phyloP scores from a whole-genome alignment of 495 filamentous ascomycete species.

The Penicillium riverlandense region DNA sequence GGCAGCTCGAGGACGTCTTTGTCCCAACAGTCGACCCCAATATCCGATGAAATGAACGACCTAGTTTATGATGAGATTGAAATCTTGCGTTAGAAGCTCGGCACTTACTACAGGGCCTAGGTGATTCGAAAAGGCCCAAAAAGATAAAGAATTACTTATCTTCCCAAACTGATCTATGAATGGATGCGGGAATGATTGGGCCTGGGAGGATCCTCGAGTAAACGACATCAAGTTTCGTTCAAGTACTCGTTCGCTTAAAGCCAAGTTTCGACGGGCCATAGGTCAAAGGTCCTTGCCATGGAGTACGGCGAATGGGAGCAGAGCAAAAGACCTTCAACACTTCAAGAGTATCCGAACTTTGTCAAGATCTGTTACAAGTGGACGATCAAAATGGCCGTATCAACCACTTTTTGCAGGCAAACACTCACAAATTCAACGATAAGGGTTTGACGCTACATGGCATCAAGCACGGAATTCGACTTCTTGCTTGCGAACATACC shows the following conservation, averaged over 20 bases:
- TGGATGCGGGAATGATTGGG: neutral
- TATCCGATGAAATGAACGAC: neutral
- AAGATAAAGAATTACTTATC: neutral
- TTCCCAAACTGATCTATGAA: neutral
- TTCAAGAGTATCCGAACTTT: neutral
- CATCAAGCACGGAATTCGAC: neutral
- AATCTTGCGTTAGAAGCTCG: neutral
- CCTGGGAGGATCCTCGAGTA: neutral
- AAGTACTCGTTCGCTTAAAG: neutral
- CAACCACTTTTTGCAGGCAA: neutral
- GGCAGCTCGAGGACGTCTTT: neutral
- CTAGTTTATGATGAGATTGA: neutral
- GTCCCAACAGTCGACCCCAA: neutral
- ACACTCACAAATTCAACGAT: neutral
- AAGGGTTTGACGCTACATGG: neutral
- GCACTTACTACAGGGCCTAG: neutral
- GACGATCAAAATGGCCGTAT: neutral
- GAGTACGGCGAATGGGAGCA: neutral
- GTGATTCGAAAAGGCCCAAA: neutral
- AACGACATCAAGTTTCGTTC: neutral
- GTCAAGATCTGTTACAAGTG: neutral
- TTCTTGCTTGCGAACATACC: neutral
- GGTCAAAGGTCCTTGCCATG: neutral
- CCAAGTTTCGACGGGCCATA: neutral
- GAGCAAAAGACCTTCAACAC: neutral